Conservation (phyloP, 768 basidiomycete species). For the Mycena sanguinolenta region DNA sequence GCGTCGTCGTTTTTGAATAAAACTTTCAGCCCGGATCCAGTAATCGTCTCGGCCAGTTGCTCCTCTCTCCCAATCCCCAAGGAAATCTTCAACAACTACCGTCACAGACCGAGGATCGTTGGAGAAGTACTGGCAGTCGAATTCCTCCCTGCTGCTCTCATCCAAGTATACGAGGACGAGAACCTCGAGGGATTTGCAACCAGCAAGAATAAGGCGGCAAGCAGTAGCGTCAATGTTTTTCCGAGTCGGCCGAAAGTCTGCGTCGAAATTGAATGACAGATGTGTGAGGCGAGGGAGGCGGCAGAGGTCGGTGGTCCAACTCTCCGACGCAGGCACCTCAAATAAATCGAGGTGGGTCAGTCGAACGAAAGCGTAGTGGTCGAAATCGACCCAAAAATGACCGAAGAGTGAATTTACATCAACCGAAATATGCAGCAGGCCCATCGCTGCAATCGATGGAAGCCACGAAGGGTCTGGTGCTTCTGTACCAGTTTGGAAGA, state of each 20-base stretch:
- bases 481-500: background rate
- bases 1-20: slow-evolving; percentile 1
- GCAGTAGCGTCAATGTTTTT: too few species aligned
- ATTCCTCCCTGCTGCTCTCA: background rate
- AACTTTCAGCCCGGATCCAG: background rate
- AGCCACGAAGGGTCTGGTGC: background rate
- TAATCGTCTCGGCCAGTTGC: slow-evolving; percentile 1
- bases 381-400: background rate
- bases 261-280: background rate
- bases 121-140: background rate
- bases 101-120: background rate
- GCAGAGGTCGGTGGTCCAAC: background rate
- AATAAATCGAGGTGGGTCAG: slow-evolving; percentile 6
- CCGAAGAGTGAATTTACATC: background rate
- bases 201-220: background rate
- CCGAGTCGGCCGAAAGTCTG: too few species aligned
- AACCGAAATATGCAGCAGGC: background rate
- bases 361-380: background rate
- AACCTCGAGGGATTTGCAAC: slow-evolving; percentile 1
- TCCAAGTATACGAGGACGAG: background rate
- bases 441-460: background rate
- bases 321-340: background rate
- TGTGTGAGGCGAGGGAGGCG: background rate
- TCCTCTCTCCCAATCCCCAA: slow-evolving; percentile 6
- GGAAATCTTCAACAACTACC: background rate